Percentiles rank a stretch among this genome's conserved stretches.
Evolutionary conservation across 257 asterid species (phyloP).

Genomic region (Nyctanthes arbortristis): DNA sequence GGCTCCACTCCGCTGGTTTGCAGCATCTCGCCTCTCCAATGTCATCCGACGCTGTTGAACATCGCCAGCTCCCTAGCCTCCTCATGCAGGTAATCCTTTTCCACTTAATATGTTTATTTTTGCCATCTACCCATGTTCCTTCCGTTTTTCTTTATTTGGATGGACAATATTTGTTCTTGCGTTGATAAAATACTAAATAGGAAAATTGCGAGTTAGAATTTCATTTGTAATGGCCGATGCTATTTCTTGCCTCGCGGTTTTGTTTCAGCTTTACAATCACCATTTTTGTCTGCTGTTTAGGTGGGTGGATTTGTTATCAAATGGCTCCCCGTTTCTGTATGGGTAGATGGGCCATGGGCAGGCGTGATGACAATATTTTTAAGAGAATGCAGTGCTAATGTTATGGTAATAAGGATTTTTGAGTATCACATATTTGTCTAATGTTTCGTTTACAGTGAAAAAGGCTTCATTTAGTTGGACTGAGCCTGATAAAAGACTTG

Average conservation of each 20-base stretch:
- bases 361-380: neutral
- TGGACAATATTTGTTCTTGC: neutral
- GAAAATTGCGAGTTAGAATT: neutral
- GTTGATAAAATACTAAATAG: neutral
- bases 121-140: neutral
- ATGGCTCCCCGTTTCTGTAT: neutral
- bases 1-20: slow-evolving; percentile 99
- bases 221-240: neutral
- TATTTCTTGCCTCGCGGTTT: neutral
- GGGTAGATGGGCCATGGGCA: neutral
- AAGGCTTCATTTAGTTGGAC: slow-evolving; percentile 2
- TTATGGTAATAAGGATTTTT: slow-evolving; percentile 2
- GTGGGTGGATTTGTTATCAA: slow-evolving; percentile 1
- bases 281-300: neutral
- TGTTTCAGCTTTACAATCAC: neutral
- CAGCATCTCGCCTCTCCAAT: slow-evolving; percentile 97
- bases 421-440: neutral
- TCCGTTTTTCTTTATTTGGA: neutral
- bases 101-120: neutral
- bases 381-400: slow-evolving; percentile 13
- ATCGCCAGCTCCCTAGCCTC: slow-evolving; percentile 71
- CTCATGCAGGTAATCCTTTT: slow-evolving; percentile 68
- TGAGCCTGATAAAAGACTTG: slow-evolving; percentile 11
- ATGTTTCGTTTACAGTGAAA: neutral
- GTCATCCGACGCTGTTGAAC: slow-evolving; percentile 76